Base-by-base conservation (phyloP, 306 rosid genomes). In the Pterocarpus macrocarpus region DNA sequence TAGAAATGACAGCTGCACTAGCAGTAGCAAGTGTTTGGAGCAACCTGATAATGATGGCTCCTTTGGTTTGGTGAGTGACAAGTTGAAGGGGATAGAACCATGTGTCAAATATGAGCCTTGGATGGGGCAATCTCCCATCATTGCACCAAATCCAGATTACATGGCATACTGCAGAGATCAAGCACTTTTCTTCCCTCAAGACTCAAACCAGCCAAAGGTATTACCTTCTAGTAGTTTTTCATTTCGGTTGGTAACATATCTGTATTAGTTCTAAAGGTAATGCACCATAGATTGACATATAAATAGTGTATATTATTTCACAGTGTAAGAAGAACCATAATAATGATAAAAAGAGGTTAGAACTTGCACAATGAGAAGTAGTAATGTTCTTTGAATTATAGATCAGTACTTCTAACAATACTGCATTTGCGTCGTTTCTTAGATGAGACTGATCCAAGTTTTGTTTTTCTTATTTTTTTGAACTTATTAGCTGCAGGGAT, bases 191-290 rank as follows among this genome's bases (percentile, higher is more conserved):
- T 69, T 88, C 22, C 77, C 88, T 63, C 87, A 78, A 53, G 90
- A 84, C 39, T 81, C 87, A 4, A 81, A 83, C 55, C 76, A 81
- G 62, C 80, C 79, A 3, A 87, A 92, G 98, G 98, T 91, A 85
- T 67, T n/a, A 2, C 33, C 70, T 78, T 78, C 50, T 64, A 5
- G 49, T 75, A 7, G 13, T 69, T 76, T 5, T 75, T 56, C 17
- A 13, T 76, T 75, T 71, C 65, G 61, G 36, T 85, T 36, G 35
- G n/a, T 2, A 30, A 41, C 2, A 53, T 35, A 36, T 4, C 10
- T 17, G 45, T 36, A n/a, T 69, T 45, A 5, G 17, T 45, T 75
- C 30, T 33, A 62, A 30, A 16, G 45, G 34, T 76, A 64, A 12
- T 5, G 8, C 44, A 22, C 39, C 64, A 17, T 52, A 22, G 43